phyloP scores from a whole-genome alignment of 176 grass and related monocot genomes.

The Melocanna baccifera region DNA sequence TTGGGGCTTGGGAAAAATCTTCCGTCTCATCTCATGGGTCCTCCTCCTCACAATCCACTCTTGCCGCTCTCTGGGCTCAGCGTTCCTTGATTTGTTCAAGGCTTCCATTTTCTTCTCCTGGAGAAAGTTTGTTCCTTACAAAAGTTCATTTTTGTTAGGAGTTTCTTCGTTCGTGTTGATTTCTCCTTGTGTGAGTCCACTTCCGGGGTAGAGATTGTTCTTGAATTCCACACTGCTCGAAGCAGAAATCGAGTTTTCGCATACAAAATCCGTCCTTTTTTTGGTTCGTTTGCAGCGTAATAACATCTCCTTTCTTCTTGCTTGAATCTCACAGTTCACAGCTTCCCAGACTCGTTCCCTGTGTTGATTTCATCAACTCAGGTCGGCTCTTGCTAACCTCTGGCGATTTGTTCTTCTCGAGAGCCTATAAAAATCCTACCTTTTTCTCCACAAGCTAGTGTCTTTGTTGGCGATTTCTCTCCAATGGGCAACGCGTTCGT shows the following conservation, averaged over 20 bases:
- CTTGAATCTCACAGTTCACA: constrained; percentile 20
- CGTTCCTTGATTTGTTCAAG: constrained; percentile 9
- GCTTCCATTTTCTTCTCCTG: constrained; percentile 13
- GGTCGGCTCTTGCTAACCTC: constrained; percentile 20
- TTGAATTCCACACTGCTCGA: constrained; percentile 4
- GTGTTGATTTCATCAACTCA: constrained; percentile 12
- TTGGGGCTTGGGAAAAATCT: neutral
- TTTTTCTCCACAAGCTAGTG: neutral
- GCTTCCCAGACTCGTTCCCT: neutral
- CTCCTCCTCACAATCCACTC: neutral
- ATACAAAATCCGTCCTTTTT: neutral
- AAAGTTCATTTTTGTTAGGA: neutral
- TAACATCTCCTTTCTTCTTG: neutral
- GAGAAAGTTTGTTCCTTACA: neutral
- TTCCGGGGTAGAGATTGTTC: neutral
- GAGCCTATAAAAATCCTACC: neutral
- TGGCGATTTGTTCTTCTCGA: constrained; percentile 18
- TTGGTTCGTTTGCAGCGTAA: neutral
- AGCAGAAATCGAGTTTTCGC: neutral
- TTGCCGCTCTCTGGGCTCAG: neutral
- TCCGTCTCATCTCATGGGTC: neutral
- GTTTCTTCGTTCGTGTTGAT: neutral
- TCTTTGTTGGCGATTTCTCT: constrained; percentile 3
- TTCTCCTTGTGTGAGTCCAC: neutral
- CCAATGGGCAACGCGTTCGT: constrained; percentile 78